Percentiles rank a stretch among this genome's conserved stretches.
Evolutionary conservation across 1,284 basidiomycete species (phyloP).

Genomic region (Ceratobasidium sp.): DNA sequence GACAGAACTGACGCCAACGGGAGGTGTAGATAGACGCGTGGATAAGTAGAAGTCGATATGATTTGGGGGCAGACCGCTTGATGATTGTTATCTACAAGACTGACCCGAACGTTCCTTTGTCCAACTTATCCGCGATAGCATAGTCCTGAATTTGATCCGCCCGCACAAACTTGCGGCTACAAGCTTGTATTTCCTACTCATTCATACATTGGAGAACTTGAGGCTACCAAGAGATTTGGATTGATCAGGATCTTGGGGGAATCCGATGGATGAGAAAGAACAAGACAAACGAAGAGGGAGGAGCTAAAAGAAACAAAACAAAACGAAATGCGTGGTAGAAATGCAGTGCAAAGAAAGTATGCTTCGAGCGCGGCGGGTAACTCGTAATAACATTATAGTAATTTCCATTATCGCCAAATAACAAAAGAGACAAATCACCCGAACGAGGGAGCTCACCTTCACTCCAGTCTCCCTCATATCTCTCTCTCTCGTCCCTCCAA

Average conservation of each 20-base stretch:
- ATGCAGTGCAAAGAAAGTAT: too few relatives aligned
- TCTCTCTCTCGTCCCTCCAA: not conserved
- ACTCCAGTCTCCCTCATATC: not conserved
- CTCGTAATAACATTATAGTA: too few relatives aligned
- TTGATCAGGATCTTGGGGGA: too few relatives aligned
- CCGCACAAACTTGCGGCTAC: conserved; percentile 76
- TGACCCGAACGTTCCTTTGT: conserved; percentile 95
- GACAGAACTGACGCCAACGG: not conserved
- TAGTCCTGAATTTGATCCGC: conserved; percentile 84
- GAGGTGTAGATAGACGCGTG: not conserved
- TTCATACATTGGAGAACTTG: conserved; percentile 59
- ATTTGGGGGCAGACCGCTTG: not conserved
- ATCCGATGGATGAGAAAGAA: too few relatives aligned
- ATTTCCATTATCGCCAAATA: too few relatives aligned
- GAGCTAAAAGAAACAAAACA: conserved; percentile 8
- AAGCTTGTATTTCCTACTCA: conserved; percentile 72
- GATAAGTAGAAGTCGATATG: too few relatives aligned
- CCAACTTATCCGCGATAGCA: conserved; percentile 83
- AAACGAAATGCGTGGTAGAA: too few relatives aligned
- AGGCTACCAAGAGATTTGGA: too few relatives aligned
- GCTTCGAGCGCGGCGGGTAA: too few relatives aligned
- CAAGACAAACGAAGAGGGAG: conserved; percentile 18
- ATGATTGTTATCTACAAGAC: conserved; percentile 48
- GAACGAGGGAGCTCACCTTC: conserved; percentile 2
- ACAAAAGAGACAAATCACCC: too few relatives aligned